phyloP scores from a whole-genome alignment of 768 basidiomycete species.

The Kwoniella heveanensis region DNA sequence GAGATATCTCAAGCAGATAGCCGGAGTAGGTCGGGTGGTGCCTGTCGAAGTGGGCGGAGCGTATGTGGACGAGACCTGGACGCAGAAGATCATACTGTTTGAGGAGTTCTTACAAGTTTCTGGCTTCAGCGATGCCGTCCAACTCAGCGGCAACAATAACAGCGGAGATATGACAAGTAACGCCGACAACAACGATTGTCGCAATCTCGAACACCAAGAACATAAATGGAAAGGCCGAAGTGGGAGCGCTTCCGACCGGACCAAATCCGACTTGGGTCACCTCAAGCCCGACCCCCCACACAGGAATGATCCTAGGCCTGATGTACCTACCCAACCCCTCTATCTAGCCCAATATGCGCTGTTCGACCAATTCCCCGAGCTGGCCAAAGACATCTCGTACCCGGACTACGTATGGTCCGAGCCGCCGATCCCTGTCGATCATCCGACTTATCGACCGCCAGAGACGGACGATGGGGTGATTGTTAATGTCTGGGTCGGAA shows the following conservation, averaged over 20 bases:
- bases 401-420: conserved; percentile 86
- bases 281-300: too few species aligned
- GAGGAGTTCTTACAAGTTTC: conserved; percentile 66
- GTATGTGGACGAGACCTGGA: conserved; percentile 80
- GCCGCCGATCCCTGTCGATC: conserved; percentile 59
- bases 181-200: too few species aligned
- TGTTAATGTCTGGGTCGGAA: conserved; percentile 55
- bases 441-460: conserved; percentile 67
- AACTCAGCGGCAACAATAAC: background rate
- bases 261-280: too few species aligned
- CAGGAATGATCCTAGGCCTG: too few species aligned
- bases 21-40: conserved; percentile 80
- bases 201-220: too few species aligned
- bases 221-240: too few species aligned
- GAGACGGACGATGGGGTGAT: conserved; percentile 60
- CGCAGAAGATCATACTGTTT: conserved; percentile 76
- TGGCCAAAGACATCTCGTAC: conserved; percentile 73
- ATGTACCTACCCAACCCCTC: conserved; percentile 39
- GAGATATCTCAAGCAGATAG: conserved; percentile 68
- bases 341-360: conserved; percentile 94
- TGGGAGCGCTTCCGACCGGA: too few species aligned
- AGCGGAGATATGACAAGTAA: background rate
- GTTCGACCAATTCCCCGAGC: conserved; percentile 75
- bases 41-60: conserved; percentile 87
- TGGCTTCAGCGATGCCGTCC: conserved; percentile 50